Evolutionary conservation across 495 filamentous ascomycete genomes (phyloP).

Genomic region (Apiosordaria backusii): DNA sequence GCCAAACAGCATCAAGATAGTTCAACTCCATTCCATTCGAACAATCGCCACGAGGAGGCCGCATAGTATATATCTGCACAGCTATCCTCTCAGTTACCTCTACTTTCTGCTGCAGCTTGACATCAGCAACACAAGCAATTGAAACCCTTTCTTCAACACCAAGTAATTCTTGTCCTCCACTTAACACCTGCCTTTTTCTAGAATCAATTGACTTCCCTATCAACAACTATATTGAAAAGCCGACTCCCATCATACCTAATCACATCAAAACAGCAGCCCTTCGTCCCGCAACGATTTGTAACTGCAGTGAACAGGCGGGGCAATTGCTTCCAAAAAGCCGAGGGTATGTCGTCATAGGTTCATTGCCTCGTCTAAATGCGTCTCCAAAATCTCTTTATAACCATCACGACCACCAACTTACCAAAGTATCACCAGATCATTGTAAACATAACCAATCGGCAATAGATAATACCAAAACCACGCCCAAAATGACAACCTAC

Average conservation of each 20-base stretch:
- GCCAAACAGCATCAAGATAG: not conserved
- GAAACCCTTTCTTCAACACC: not conserved
- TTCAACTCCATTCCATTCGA: not conserved
- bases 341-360: not conserved
- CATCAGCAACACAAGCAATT: not conserved
- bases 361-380: not conserved
- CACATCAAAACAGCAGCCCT: not conserved
- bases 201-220: not conserved
- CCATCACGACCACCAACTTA: not conserved
- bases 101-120: not conserved
- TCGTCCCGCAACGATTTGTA: not conserved
- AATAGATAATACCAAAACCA: not conserved
- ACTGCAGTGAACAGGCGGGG: not conserved
- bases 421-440: not conserved
- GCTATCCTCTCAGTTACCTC: not conserved
- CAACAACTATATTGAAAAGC: not conserved
- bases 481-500: slow-evolving; percentile 61
- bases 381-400: not conserved
- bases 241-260: not conserved
- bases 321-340: not conserved
- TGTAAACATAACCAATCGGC: not conserved
- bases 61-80: not conserved
- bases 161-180: too few species aligned
- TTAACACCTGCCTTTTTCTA: too few species aligned
- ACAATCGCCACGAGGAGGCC: not conserved